Evolutionary conservation across 2,329 filamentous ascomycete species (phyloP).

Genomic region (Penicillium brasilianum): DNA sequence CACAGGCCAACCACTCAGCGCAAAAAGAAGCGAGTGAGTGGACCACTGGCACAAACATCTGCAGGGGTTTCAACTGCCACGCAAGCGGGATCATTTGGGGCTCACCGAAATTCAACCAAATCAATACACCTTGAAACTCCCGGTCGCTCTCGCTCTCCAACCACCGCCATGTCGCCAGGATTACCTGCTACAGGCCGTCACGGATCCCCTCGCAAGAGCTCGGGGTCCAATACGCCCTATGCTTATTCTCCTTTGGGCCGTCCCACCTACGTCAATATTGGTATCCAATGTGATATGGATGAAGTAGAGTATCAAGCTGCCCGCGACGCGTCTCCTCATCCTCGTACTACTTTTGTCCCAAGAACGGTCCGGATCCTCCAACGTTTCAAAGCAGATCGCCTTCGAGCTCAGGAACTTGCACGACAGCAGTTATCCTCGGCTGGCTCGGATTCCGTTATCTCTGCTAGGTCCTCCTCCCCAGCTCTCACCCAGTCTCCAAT

Average conservation of each 20-base stretch:
- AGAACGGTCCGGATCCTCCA: constrained; percentile 50
- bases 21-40: constrained; percentile 63
- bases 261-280: constrained; percentile 47
- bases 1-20: constrained; percentile 53
- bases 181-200: constrained; percentile 33
- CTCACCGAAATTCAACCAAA: constrained; percentile 29
- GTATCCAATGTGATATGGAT: constrained; percentile 52
- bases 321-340: constrained; percentile 23
- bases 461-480: constrained; percentile 25
- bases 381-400: constrained; percentile 49
- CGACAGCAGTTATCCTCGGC: constrained; percentile 29
- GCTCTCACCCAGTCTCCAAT: constrained; percentile 16
- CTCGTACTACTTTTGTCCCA: constrained; percentile 43
- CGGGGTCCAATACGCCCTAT: constrained; percentile 36
- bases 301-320: constrained; percentile 37
- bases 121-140: constrained; percentile 39
- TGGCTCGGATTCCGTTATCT: constrained; percentile 22
- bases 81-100: constrained; percentile 38
- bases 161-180: constrained; percentile 35
- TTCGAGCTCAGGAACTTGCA: constrained; percentile 39
- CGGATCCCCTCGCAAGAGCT: constrained; percentile 38
- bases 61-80: constrained; percentile 47
- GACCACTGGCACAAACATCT: constrained; percentile 58
- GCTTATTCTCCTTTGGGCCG: constrained; percentile 33
- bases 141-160: constrained; percentile 44